These are phyloP conservation scores for Diaporthe citri DNA, from an alignment of 2,329 filamentous ascomycete species.

Conservation along the genomic window DNA sequence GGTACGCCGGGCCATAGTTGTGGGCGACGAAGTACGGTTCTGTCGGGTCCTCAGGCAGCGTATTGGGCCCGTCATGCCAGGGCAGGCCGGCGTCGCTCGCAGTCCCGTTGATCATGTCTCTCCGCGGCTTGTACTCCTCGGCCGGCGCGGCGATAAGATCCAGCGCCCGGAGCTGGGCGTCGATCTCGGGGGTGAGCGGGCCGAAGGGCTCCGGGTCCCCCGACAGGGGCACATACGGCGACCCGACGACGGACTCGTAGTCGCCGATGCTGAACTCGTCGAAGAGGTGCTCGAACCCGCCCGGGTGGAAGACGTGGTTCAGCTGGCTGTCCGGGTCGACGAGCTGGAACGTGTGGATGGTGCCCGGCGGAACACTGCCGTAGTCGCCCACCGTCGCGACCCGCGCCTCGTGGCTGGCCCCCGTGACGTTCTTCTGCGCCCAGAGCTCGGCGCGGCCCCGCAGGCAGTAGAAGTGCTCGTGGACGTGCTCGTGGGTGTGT, in stretches of 20 bases:
- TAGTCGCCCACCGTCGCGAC: constrained; percentile 10
- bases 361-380: not conserved
- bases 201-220: constrained; percentile 2
- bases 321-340: constrained; percentile 23
- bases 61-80: not conserved
- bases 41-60: constrained; percentile 1
- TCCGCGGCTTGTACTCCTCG: not conserved
- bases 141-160: not conserved
- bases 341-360: constrained; percentile 21
- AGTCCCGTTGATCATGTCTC: constrained; percentile 3
- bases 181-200: constrained; percentile 13
- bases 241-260: not conserved
- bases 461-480: constrained; percentile 24
- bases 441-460: constrained; percentile 18
- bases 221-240: not conserved
- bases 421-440: constrained; percentile 9
- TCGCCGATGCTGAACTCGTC: not conserved
- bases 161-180: constrained; percentile 6
- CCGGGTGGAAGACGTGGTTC: constrained; percentile 22
- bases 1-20: not conserved
- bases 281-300: constrained; percentile 8
- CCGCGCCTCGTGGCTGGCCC: constrained; percentile 3
- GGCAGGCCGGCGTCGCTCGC: not conserved
- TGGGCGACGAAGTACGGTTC: constrained; percentile 3
- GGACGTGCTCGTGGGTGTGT: not conserved